These are phyloP conservation scores for Ogataea polymorpha DNA, from an alignment of 805 yeast genomes.

Conservation along the genomic window DNA sequence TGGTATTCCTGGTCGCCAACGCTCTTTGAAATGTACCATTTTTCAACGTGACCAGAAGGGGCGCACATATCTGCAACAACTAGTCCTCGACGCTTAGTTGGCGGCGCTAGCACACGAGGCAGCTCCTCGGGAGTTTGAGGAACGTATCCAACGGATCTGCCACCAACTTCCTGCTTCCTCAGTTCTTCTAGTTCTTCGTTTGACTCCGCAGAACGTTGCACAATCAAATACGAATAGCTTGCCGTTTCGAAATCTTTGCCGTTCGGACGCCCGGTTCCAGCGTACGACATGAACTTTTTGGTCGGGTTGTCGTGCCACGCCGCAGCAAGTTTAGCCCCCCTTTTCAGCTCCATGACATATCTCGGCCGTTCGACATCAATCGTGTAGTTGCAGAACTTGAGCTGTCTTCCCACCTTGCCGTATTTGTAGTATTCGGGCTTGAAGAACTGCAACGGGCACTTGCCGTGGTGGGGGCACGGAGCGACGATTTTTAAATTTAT, in stretches of 20 bases:
- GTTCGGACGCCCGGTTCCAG: constrained; percentile 77
- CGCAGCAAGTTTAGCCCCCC: constrained; percentile 71
- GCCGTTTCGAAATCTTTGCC: constrained; percentile 71
- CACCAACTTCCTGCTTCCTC: constrained; percentile 15
- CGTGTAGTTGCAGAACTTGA: constrained; percentile 73
- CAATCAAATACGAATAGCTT: constrained; percentile 69
- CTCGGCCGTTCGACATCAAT: constrained; percentile 74
- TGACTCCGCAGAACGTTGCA: constrained; percentile 55
- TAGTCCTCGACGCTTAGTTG: constrained; percentile 77
- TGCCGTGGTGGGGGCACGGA: constrained; percentile 86
- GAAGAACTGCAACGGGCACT: constrained; percentile 80
- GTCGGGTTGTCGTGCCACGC: constrained; percentile 62
- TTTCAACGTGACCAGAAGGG: constrained; percentile 74
- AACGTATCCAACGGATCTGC: constrained; percentile 27
- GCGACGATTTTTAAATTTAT: constrained; percentile 68
- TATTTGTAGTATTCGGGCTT: constrained; percentile 64
- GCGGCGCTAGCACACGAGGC: constrained; percentile 73
- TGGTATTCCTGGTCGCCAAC: constrained; percentile 72
- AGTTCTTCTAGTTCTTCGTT: constrained; percentile 13
- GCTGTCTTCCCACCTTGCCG: constrained; percentile 50
- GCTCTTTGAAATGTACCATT: constrained; percentile 84
- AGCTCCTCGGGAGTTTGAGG: constrained; percentile 39
- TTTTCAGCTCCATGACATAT: constrained; percentile 77
- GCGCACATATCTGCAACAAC: constrained; percentile 78
- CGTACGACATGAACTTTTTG: constrained; percentile 43